Evolutionary conservation across 1,284 basidiomycete species (phyloP), one percentile per base, ranked within the genome.

Genomic region (Melampsora larici-populina): DNA sequence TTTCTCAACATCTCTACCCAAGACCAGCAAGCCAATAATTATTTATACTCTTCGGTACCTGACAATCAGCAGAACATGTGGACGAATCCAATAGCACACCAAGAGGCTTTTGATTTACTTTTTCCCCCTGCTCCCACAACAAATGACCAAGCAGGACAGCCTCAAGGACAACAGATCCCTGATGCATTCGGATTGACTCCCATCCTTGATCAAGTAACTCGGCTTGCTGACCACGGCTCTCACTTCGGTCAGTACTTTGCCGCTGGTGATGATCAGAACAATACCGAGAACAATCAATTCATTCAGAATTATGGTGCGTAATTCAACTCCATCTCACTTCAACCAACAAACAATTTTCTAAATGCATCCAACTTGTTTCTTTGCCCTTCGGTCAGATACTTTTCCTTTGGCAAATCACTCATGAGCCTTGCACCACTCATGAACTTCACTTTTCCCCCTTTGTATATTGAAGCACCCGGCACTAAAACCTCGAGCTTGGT

Each of bases 191-290:
- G 62, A 26, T 33, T 63, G 31, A 33, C 62, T 5, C 62, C 62
- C 29, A 63, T 63, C 62, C n/a, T 63, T 63, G 62, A 63, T 26
- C 24, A 63, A 33, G 62, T 63, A 3, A 33, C 62, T 63, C 24
- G 18, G 18, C 62, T 63, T 29, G 62, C 31, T 24, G 29, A 26
- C 62, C 15, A 24, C 4, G 62, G 26, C 21, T 33, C 62, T 33
- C 15, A 63, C 26, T 63, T 63, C 31, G n/a, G 24, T 26, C 62
- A 63, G 18, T 63, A 55, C 51, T 55, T 55, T 24, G 51, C 51
- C 13, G 24, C 17, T 55, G 24, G 51, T 55, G 51, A 55, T 55
- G 51, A 55, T 55, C 51, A 55, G 51, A 55, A 55, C 51, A 18
- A 4, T 6, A 18, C 17, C 17, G 18, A 55, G 18, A 24, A 55